Base-by-base conservation (phyloP, 495 filamentous ascomycete genomes). In the Trichoderma reesei region DNA sequence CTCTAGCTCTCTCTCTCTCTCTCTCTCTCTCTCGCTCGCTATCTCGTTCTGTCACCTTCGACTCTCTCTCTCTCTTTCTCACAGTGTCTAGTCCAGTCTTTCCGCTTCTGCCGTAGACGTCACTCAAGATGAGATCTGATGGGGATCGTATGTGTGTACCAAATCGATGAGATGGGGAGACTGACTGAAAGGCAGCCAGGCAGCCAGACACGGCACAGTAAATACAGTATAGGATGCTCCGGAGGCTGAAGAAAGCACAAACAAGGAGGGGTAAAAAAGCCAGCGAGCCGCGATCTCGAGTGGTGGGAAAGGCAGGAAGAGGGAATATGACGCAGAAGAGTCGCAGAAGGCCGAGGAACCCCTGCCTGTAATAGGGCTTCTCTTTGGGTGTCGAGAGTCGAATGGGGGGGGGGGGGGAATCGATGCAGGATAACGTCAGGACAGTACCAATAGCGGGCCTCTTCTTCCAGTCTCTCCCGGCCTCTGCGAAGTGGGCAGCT, bases 401-500 rank as follows among this genome's bases (percentile, higher is more conserved):
- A 46, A 5, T 41, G 39, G 39, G 5, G 39, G 5, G 5, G 5
- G 39, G 42, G n/a, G 51, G 20, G 51, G 51, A 7, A 33, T 2
- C 20, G n/a, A 56, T 26, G 51, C 51, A 56, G 51, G 51, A 56
- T 56, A 56, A 56, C 51, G 51, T 56, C 51, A 56, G 51, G 20
- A 56, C 51, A 56, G 51, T 56, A 56, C 51, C 16, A 34, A 56
- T 56, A 56, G 51, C 51, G 51, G 51, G 51, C 51, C 20, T 31
- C 26, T 13, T n/a, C 18, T n/a, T n/a, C n/a, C n/a, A n/a, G n/a
- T n/a, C n/a, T n/a, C n/a, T n/a, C n/a, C n/a, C n/a, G n/a, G n/a
- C n/a, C n/a, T n/a, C n/a, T n/a, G n/a, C n/a, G 20, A 9, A 26
- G 51, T 56, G 51, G 51, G 26, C 51, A 56, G 51, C 51, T 56